Evolutionary conservation across 352 stramenopile genomes (phyloP).

Genomic region (Lagenidium sp.): DNA sequence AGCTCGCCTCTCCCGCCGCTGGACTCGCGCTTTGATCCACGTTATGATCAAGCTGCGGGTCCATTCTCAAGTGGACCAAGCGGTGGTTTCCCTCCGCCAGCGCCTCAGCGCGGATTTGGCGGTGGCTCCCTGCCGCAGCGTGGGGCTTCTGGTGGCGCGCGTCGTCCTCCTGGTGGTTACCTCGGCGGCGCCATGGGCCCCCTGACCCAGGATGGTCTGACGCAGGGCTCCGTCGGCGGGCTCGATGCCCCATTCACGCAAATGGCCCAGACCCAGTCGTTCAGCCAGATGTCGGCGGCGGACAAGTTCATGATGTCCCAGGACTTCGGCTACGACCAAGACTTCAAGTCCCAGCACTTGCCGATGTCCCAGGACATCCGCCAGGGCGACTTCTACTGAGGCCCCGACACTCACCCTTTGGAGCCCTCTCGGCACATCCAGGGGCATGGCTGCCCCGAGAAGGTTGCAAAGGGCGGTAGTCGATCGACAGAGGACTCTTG

Average conservation of each 20-base stretch:
- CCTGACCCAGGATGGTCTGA: slow-evolving; percentile 72
- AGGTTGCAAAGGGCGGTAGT: too few species aligned
- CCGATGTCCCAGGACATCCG: slow-evolving; percentile 74
- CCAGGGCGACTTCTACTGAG: slow-evolving; percentile 67
- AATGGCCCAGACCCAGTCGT: slow-evolving; percentile 68
- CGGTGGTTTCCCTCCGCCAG: slow-evolving; percentile 26
- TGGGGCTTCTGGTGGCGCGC: slow-evolving; percentile 7
- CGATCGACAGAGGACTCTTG: too few species aligned
- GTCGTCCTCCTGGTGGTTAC: slow-evolving; percentile 17
- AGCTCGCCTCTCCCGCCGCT: slow-evolving; percentile 46
- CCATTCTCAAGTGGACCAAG: slow-evolving; percentile 12
- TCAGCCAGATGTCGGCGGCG: slow-evolving; percentile 66
- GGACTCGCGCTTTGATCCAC: slow-evolving; percentile 79
- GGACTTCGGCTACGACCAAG: slow-evolving; percentile 69
- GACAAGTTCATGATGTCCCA: slow-evolving; percentile 84
- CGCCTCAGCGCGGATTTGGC: slow-evolving; percentile 23
- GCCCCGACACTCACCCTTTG: too few species aligned
- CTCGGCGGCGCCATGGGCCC: slow-evolving; percentile 34
- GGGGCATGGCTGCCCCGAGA: too few species aligned
- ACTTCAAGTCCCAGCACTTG: slow-evolving; percentile 81
- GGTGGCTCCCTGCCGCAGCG: too few species aligned
- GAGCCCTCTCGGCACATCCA: too few species aligned
- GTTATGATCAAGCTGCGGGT: slow-evolving; percentile 47
- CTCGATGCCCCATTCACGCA: slow-evolving; percentile 78
- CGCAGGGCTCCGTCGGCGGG: slow-evolving; percentile 39